Percentiles rank a stretch among this genome's conserved stretches.
Evolutionary conservation across 1,284 basidiomycete species (phyloP).

Genomic region (Irpex lacteus): DNA sequence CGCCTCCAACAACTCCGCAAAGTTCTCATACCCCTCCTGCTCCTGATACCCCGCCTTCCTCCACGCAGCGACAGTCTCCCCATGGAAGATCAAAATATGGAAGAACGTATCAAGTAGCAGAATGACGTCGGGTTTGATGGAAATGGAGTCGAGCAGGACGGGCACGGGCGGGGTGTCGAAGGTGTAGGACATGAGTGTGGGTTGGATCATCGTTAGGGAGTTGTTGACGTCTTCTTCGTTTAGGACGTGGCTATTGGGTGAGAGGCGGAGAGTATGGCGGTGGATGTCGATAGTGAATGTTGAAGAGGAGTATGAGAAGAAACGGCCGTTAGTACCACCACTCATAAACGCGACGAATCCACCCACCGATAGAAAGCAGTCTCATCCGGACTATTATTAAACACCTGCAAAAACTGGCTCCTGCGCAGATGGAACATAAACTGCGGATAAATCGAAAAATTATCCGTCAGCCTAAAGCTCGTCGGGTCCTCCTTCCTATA

Average conservation of each 20-base stretch:
- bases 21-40: conserved; percentile 98
- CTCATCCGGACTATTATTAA: conserved; percentile 99
- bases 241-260: conserved; percentile 74
- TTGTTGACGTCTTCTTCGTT: conserved; percentile 99
- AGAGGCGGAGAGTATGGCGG: not conserved
- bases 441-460: conserved; percentile 99
- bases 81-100: conserved; percentile 99
- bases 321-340: too few species aligned
- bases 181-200: conserved; percentile 98
- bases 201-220: conserved; percentile 99
- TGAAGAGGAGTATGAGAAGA: too few species aligned
- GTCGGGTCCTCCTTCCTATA: conserved; percentile 98
- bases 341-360: not conserved
- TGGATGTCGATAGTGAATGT: too few species aligned
- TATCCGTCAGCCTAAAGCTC: conserved; percentile 90
- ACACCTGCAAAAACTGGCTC: conserved; percentile 98
- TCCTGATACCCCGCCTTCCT: conserved; percentile 99
- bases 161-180: conserved; percentile 91
- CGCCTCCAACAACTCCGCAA: conserved; percentile 89
- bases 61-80: conserved; percentile 97
- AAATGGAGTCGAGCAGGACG: conserved; percentile 95
- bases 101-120: conserved; percentile 99
- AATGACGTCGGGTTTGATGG: conserved; percentile 96
- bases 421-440: conserved; percentile 99
- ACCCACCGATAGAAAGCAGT: conserved; percentile 93